phyloP scores from a whole-genome alignment of 441 rosid genomes.

The Arabidopsis hybrid region DNA sequence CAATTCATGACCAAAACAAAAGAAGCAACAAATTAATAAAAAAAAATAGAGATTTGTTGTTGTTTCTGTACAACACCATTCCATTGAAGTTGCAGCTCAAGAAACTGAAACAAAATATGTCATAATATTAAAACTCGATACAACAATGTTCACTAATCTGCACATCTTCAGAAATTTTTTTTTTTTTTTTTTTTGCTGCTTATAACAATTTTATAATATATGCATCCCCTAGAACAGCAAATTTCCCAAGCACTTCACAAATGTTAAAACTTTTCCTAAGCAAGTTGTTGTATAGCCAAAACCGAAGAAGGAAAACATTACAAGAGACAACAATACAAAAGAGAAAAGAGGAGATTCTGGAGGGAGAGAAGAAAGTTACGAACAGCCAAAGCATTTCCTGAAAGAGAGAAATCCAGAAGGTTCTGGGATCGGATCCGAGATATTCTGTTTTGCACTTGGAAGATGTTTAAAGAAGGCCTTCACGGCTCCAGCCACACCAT shows the following conservation, averaged over 20 bases:
- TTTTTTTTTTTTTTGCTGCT: neutral
- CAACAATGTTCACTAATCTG: slow-evolving; percentile 17
- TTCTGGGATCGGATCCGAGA: slow-evolving; percentile 48
- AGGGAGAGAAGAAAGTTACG: slow-evolving; percentile 48
- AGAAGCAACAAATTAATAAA: neutral
- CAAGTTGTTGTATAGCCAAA: slow-evolving; percentile 24
- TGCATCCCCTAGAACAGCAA: slow-evolving; percentile 33
- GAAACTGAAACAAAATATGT: slow-evolving; percentile 38
- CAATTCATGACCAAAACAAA: slow-evolving; percentile 4
- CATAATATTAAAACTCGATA: slow-evolving; percentile 22
- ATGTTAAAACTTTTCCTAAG: slow-evolving; percentile 30
- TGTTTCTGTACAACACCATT: slow-evolving; percentile 37
- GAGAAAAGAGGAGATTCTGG: slow-evolving; percentile 36
- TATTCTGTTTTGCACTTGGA: slow-evolving; percentile 49
- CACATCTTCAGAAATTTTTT: slow-evolving; percentile 4
- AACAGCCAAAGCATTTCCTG: slow-evolving; percentile 81
- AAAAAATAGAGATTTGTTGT: neutral
- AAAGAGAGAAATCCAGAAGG: slow-evolving; percentile 60
- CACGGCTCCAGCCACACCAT: slow-evolving; percentile 95
- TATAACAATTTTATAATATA: slow-evolving; percentile 23
- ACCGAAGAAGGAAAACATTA: slow-evolving; percentile 26
- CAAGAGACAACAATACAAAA: slow-evolving; percentile 22
- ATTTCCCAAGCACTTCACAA: slow-evolving; percentile 25
- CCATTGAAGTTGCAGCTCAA: slow-evolving; percentile 43
- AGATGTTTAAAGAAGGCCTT: slow-evolving; percentile 92